Conservation (phyloP, 1,284 basidiomycete species). For the Neolentinus lepideus region DNA sequence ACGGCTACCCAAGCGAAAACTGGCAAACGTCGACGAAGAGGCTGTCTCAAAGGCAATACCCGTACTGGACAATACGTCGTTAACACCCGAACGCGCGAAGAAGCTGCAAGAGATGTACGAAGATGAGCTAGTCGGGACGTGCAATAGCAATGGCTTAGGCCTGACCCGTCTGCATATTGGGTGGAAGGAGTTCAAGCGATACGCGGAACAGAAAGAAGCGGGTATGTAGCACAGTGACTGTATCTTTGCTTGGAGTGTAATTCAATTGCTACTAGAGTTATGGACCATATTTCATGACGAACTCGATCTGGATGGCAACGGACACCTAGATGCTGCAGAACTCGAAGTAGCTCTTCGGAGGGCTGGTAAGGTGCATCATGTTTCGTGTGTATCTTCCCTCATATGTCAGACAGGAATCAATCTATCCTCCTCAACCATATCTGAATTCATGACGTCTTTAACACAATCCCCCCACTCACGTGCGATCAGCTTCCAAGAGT, state of each 20-base stretch:
- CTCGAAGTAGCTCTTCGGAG: conserved; percentile 62
- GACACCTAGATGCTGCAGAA: conserved; percentile 69
- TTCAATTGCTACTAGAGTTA: conserved; percentile 47
- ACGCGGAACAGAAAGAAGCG: conserved; percentile 71
- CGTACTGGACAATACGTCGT: background rate
- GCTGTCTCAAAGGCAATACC: conserved; percentile 11
- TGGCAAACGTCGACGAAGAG: conserved; percentile 16
- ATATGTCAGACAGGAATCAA: conserved; percentile 49
- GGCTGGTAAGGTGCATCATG: conserved; percentile 47
- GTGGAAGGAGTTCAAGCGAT: conserved; percentile 77
- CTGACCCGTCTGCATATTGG: conserved; percentile 43
- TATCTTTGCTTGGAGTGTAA: conserved; percentile 13
- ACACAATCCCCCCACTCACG: conserved; percentile 60
- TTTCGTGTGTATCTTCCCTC: conserved; percentile 10
- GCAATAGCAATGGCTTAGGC: conserved; percentile 42
- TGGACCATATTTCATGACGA: conserved; percentile 88
- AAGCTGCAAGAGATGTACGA: conserved; percentile 69
- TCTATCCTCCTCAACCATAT: conserved; percentile 56
- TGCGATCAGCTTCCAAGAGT: conserved; percentile 79
- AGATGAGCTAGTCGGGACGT: conserved; percentile 65
- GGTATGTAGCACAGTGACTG: conserved; percentile 37
- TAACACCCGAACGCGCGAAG: conserved; percentile 33
- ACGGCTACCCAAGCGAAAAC: conserved; percentile 34
- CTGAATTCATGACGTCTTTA: conserved; percentile 78
- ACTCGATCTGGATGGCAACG: conserved; percentile 83